phyloP scores from a whole-genome alignment of 768 basidiomycete species.

The Lactarius sanguifluus region DNA sequence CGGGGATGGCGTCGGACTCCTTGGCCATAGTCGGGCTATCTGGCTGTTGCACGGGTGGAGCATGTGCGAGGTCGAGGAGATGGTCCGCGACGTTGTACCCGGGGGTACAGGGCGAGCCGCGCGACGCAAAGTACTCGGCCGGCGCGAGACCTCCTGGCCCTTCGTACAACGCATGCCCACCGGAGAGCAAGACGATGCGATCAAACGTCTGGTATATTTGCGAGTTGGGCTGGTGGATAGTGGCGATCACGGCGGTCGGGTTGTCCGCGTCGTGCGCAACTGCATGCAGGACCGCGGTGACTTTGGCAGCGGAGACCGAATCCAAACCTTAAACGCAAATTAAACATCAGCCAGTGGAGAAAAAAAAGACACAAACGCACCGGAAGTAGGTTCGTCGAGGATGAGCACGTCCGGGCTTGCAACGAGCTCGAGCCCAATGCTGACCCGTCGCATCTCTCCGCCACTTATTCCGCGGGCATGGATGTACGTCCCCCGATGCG shows the following conservation, averaged over 20 bases:
- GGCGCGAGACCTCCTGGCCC: constrained; percentile 65
- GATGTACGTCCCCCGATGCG: constrained; percentile 69
- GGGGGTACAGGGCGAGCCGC: constrained; percentile 52
- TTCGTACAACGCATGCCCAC: constrained; percentile 49
- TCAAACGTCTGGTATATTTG: constrained; percentile 63
- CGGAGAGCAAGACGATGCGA: constrained; percentile 54
- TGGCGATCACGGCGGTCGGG: constrained; percentile 66
- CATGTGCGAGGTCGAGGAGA: constrained; percentile 82
- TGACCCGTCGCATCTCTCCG: constrained; percentile 64
- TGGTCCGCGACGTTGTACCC: constrained; percentile 95
- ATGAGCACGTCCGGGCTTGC: constrained; percentile 59
- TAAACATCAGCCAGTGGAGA: constrained; percentile 34
- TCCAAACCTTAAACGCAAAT: constrained; percentile 40
- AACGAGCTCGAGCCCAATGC: constrained; percentile 60
- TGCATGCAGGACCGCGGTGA: constrained; percentile 46
- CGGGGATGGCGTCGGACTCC: not conserved
- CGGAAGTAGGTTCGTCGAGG: constrained; percentile 62
- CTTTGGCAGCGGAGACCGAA: constrained; percentile 35
- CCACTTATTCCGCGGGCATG: constrained; percentile 63
- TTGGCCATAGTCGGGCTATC: constrained; percentile 38
- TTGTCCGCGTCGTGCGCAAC: constrained; percentile 69
- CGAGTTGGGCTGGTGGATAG: constrained; percentile 67
- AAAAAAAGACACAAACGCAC: constrained; percentile 46
- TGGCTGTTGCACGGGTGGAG: constrained; percentile 49
- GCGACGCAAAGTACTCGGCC: constrained; percentile 57